Conservation (phyloP, 2,329 filamentous ascomycete species). For the Elsinoe fawcettii region DNA sequence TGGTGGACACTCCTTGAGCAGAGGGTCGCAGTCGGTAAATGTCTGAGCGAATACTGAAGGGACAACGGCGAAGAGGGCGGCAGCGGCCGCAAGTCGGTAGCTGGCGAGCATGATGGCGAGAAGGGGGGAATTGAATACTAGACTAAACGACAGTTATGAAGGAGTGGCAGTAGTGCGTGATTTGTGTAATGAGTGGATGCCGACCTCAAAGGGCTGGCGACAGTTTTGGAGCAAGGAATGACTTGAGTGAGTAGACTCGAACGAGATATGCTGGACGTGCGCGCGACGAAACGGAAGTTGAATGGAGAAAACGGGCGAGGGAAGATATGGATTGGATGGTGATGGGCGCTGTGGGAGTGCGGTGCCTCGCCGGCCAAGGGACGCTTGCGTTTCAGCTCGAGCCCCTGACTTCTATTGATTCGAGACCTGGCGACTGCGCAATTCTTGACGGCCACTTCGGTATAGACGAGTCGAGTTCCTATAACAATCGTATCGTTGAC, state of each 20-base stretch:
- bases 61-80: constrained; percentile 29
- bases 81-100: constrained; percentile 12
- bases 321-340: constrained; percentile 7
- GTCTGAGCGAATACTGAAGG: constrained; percentile 61
- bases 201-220: constrained; percentile 14
- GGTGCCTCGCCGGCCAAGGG: background rate
- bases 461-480: background rate
- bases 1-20: constrained; percentile 60
- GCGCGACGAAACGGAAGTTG: constrained; percentile 14
- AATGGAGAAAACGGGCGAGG: constrained; percentile 10
- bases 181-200: constrained; percentile 10
- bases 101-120: constrained; percentile 8
- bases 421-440: constrained; percentile 1
- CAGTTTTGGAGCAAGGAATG: constrained; percentile 10
- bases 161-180: background rate
- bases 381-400: constrained; percentile 12
- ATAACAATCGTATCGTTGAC: background rate
- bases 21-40: constrained; percentile 67
- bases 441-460: background rate
- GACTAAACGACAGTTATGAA: background rate
- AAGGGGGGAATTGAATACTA: background rate
- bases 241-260: constrained; percentile 6
- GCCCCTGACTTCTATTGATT: constrained; percentile 6
- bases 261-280: constrained; percentile 12
- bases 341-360: background rate